Base-by-base conservation (phyloP, 2,329 filamentous ascomycete species). In the Rutstroemia sp. region DNA sequence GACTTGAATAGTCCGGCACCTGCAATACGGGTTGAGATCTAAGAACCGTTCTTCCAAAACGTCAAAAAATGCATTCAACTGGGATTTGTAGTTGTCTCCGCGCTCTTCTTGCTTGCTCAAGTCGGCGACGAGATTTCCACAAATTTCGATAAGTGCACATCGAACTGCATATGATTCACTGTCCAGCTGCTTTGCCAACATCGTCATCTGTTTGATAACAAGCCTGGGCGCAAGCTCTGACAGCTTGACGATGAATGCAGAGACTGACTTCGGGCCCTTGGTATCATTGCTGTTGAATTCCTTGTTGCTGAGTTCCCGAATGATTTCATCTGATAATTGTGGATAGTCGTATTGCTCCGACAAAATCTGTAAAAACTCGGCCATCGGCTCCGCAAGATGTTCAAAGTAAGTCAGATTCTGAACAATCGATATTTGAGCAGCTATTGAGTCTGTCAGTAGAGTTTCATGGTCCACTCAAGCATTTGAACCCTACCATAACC, bases 381-480 rank as follows among this genome's bases (percentile, higher is more conserved):
- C 94, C 94, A 99, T 99, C 1, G 94, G 94, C 69, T 99, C 94
- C 0, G 94, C 92, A n/a, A 99, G 76, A 72, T 99, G 94, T 73
- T 99, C 94, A 67, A 97, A 99, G 71, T 99, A 99, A 5, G 94
- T 96, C 63, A 99, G 75, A 69, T 94, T 97, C 71, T 99, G 94
- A 54, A 97, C 92, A 67, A 99, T 95, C 47, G 92, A 95, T 49
- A 95, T 97, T 78, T 99, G 94, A 1, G 94, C 94, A 52, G 89
- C 90, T 95, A 66, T n/a, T 8, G 42, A 30, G 0, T 37, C n/a
- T 27, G 38, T 56, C 45, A 54, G 52, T 45, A 23, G 5, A 23
- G 61, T 76, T 55, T 73, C 69, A 61, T 57, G 23, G n/a, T 14
- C 18, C n/a, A 27, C 14, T 42, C 12, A 21, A 21, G 46, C 9